Evolutionary conservation across 805 yeast genomes (phyloP).

Genomic region (Ogataea polymorpha): DNA sequence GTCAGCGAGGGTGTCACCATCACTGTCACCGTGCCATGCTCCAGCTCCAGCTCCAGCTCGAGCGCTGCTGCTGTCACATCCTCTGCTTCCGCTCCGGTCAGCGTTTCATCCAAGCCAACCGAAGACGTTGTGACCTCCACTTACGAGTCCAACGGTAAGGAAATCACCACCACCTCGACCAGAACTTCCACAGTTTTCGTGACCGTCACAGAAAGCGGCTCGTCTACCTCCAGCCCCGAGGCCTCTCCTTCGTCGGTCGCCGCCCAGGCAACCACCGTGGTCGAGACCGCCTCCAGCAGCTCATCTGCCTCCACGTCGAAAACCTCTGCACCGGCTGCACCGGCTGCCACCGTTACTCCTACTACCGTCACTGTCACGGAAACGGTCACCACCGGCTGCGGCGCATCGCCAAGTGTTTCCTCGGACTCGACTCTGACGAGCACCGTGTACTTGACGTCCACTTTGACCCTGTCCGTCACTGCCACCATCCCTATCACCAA

Average conservation of each 20-base stretch:
- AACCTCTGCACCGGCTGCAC: slow-evolving; percentile 1
- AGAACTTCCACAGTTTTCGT: slow-evolving; percentile 19
- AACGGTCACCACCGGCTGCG: slow-evolving; percentile 15
- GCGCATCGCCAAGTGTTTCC: slow-evolving; percentile 7
- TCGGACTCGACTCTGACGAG: slow-evolving; percentile 18
- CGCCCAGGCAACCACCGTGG: slow-evolving; percentile 9
- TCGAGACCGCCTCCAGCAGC: slow-evolving; percentile 6
- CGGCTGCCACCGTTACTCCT: slow-evolving; percentile 15
- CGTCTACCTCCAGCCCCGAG: slow-evolving; percentile 7
- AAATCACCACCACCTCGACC: slow-evolving; percentile 21
- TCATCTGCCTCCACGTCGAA: neutral
- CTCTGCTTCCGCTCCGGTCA: slow-evolving; percentile 2
- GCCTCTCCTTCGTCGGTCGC: slow-evolving; percentile 5
- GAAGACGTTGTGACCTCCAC: slow-evolving; percentile 17
- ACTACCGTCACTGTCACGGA: slow-evolving; percentile 31
- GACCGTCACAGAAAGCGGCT: slow-evolving; percentile 11
- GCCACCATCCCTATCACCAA: slow-evolving; percentile 33
- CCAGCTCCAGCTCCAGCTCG: slow-evolving; percentile 6
- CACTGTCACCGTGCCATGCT: slow-evolving; percentile 19
- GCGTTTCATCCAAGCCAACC: slow-evolving; percentile 2
- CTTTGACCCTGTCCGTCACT: slow-evolving; percentile 31
- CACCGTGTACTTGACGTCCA: slow-evolving; percentile 20
- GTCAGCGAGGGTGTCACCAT: slow-evolving; percentile 21
- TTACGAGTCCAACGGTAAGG: slow-evolving; percentile 16
- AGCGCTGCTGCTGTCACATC: neutral